Conservation (phyloP, 163 green algal species). For the Chlorella variabilis region DNA sequence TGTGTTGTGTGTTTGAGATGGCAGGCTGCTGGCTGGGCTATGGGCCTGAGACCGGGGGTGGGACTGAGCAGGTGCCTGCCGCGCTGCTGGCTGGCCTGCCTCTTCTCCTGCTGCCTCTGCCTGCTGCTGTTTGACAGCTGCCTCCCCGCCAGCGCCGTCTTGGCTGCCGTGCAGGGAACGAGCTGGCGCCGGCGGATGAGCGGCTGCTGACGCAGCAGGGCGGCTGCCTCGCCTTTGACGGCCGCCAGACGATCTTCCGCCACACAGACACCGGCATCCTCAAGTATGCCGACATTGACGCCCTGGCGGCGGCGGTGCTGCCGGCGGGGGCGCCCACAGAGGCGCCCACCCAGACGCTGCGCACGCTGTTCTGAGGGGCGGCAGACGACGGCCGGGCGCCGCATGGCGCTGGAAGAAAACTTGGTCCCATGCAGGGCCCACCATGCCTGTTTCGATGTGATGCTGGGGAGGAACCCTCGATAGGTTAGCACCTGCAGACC, state of each 20-base stretch:
- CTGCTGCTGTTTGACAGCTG: background rate
- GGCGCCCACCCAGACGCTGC: background rate
- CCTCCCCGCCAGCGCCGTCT: background rate
- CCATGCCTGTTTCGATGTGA: too few species aligned
- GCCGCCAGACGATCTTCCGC: background rate
- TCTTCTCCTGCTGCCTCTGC: background rate
- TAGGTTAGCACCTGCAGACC: too few species aligned
- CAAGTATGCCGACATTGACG: slow-evolving; percentile 57
- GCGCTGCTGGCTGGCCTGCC: background rate
- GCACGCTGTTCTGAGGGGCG: slow-evolving; percentile 19
- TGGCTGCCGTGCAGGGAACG: slow-evolving; percentile 56
- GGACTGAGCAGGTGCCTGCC: background rate
- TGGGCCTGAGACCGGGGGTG: background rate
- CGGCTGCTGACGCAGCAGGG: slow-evolving; percentile 84
- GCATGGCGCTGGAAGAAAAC: too few species aligned
- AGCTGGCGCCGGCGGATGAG: slow-evolving; percentile 71
- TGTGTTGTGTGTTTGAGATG: background rate
- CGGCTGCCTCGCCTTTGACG: slow-evolving; percentile 77
- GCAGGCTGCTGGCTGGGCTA: too few species aligned
- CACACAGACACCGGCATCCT: slow-evolving; percentile 76
- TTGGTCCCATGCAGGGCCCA: too few species aligned
- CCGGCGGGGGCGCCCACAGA: background rate
- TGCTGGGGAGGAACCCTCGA: too few species aligned
- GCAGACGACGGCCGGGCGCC: too few species aligned
- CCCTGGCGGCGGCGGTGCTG: slow-evolving; percentile 34